phyloP scores from a whole-genome alignment of 2,329 filamentous ascomycete genomes.

The Stagonosporopsis chrysanthemi region DNA sequence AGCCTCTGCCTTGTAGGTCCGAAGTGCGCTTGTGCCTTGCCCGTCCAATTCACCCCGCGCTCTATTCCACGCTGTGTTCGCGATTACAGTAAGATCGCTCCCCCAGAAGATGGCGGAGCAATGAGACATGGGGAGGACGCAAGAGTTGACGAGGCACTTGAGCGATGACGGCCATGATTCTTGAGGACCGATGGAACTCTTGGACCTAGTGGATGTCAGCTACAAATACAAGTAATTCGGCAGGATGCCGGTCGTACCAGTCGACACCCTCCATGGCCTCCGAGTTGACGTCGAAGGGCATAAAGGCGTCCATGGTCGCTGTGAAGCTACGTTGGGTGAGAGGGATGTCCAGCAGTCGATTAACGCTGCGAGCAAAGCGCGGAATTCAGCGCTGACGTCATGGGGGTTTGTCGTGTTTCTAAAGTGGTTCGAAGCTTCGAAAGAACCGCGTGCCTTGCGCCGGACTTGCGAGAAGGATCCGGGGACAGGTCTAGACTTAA shows the following conservation, averaged over 20 bases:
- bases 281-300: constrained; percentile 17
- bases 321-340: constrained; percentile 5
- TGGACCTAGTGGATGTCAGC: constrained; percentile 30
- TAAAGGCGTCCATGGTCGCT: constrained; percentile 15
- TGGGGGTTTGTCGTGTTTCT: constrained; percentile 10
- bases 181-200: constrained; percentile 42
- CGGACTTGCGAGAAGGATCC: not conserved
- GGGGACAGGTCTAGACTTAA: constrained; percentile 12
- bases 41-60: constrained; percentile 42
- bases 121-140: constrained; percentile 52
- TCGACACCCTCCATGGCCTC: constrained; percentile 13
- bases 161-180: constrained; percentile 47
- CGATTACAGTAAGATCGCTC: constrained; percentile 46
- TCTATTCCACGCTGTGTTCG: constrained; percentile 54
- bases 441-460: constrained; percentile 12
- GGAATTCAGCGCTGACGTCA: constrained; percentile 12
- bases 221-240: not conserved
- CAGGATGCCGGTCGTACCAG: constrained; percentile 7
- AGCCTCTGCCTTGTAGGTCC: constrained; percentile 45
- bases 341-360: not conserved
- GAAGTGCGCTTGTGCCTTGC: constrained; percentile 46
- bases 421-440: constrained; percentile 4
- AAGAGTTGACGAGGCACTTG: constrained; percentile 43
- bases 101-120: constrained; percentile 55
- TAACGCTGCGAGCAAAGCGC: constrained; percentile 1